Conservation (phyloP, 306 rosid genomes). For the Potentilla sterilis region DNA sequence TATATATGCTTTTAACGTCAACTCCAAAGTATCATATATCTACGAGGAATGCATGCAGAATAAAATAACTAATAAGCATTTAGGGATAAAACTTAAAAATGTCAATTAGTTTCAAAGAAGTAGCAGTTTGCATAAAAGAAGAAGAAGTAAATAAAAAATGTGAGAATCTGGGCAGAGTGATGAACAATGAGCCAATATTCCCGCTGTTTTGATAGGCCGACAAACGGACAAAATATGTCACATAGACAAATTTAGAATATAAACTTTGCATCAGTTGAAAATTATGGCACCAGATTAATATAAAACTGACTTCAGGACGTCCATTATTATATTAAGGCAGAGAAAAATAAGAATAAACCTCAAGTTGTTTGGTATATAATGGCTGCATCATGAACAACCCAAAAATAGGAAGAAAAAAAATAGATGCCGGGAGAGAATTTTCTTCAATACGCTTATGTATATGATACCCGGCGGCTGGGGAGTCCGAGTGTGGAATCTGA, state of each 20-base stretch:
- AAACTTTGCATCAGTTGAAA: slow-evolving; percentile 31
- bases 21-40: no score
- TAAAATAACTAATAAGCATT: slow-evolving; percentile 1
- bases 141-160: not conserved
- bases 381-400: slow-evolving; percentile 42
- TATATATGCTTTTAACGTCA: no score
- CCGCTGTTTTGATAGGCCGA: slow-evolving; percentile 76
- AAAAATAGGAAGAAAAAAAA: slow-evolving; percentile 27
- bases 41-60: slow-evolving; percentile 21
- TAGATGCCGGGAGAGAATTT: no score
- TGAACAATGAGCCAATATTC: slow-evolving; percentile 66
- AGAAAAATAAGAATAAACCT: slow-evolving; percentile 4
- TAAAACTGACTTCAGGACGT: slow-evolving; percentile 5
- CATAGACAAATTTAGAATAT: slow-evolving; percentile 35
- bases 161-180: not conserved
- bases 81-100: not conserved
- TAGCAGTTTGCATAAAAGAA: not conserved
- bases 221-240: slow-evolving; percentile 76
- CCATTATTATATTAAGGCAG: not conserved
- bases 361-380: slow-evolving; percentile 20
- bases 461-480: no score
- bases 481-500: slow-evolving; percentile 55
- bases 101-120: not conserved
- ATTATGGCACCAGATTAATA: slow-evolving; percentile 19
- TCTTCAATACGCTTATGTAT: no score